phyloP scores from a whole-genome alignment of 495 filamentous ascomycete genomes.

The Parathielavia appendiculata region DNA sequence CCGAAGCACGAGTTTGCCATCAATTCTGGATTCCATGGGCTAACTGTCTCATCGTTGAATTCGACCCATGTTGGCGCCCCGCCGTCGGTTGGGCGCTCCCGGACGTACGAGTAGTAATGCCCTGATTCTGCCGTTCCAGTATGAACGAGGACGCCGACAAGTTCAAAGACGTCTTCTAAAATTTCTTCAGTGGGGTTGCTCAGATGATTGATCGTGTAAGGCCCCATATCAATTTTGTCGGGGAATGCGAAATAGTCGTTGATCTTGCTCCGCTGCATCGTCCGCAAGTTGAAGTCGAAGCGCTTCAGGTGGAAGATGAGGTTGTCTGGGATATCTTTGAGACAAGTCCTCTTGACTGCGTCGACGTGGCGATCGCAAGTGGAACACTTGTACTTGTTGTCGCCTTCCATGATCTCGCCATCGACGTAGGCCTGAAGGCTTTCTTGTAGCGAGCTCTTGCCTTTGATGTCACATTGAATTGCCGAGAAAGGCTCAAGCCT shows the following conservation, averaged over 20 bases:
- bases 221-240: slow-evolving; percentile 75
- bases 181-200: slow-evolving; percentile 53
- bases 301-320: slow-evolving; percentile 96
- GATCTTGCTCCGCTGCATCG: slow-evolving; percentile 82
- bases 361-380: slow-evolving; percentile 86
- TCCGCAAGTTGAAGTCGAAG: slow-evolving; percentile 90
- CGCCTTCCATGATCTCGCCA: slow-evolving; percentile 94
- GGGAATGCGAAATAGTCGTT: slow-evolving; percentile 95
- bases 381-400: slow-evolving; percentile 97
- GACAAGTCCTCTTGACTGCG: slow-evolving; percentile 86
- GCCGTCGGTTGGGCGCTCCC: slow-evolving; percentile 61
- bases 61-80: slow-evolving; percentile 66
- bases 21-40: slow-evolving; percentile 62
- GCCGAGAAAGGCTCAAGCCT: slow-evolving; percentile 86
- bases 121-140: slow-evolving; percentile 89
- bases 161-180: slow-evolving; percentile 72
- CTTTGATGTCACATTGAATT: slow-evolving; percentile 95
- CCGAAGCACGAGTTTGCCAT: slow-evolving; percentile 79
- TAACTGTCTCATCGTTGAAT: slow-evolving; percentile 86
- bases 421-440: slow-evolving; percentile 91
- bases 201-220: slow-evolving; percentile 83
- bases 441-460: slow-evolving; percentile 76
- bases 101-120: slow-evolving; percentile 95
- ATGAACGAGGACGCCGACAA: slow-evolving; percentile 90
- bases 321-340: slow-evolving; percentile 91